Evolutionary conservation across 1,139 yeast species (phyloP).

Genomic region (Kodamaea derodonti): DNA sequence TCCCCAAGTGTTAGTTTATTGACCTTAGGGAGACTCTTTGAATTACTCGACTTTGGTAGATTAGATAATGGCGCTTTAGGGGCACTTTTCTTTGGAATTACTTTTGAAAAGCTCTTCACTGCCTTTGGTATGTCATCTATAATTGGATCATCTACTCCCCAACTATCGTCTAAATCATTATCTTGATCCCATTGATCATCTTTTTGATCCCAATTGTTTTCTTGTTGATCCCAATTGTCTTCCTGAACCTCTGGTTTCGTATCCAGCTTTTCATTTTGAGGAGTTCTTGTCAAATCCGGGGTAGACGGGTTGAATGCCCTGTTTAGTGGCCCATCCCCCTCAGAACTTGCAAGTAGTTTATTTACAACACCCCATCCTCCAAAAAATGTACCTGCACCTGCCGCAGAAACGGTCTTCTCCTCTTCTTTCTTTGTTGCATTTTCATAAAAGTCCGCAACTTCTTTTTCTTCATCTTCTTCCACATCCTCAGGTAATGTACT

Average conservation of each 20-base stretch:
- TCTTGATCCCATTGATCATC: constrained; percentile 12
- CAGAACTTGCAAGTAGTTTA: constrained; percentile 31
- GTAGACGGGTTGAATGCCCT: constrained; percentile 38
- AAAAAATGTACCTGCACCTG: constrained; percentile 11
- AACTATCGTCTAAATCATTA: constrained; percentile 22
- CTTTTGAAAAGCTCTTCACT: too few relatives aligned
- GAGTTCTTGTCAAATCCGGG: constrained; percentile 36
- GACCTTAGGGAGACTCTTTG: neutral
- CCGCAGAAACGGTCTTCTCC: constrained; percentile 2
- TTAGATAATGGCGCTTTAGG: too few relatives aligned
- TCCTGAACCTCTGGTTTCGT: constrained; percentile 7
- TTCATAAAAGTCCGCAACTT: constrained; percentile 28
- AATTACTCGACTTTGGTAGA: neutral
- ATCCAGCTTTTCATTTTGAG: constrained; percentile 12
- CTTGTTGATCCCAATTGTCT: constrained; percentile 6
- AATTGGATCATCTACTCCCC: constrained; percentile 30
- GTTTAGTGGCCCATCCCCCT: constrained; percentile 33
- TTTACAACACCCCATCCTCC: constrained; percentile 41
- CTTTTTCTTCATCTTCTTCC: constrained; percentile 36
- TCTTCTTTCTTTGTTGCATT: constrained; percentile 18
- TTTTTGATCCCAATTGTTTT: constrained; percentile 1
- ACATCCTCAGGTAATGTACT: constrained; percentile 47
- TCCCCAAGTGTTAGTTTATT: neutral
- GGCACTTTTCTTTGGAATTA: too few relatives aligned
- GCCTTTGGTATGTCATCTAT: too few relatives aligned